These are phyloP conservation scores for Podila verticillata DNA, from an alignment of 192 early-diverging fungal genomes.

Conservation along the genomic window DNA sequence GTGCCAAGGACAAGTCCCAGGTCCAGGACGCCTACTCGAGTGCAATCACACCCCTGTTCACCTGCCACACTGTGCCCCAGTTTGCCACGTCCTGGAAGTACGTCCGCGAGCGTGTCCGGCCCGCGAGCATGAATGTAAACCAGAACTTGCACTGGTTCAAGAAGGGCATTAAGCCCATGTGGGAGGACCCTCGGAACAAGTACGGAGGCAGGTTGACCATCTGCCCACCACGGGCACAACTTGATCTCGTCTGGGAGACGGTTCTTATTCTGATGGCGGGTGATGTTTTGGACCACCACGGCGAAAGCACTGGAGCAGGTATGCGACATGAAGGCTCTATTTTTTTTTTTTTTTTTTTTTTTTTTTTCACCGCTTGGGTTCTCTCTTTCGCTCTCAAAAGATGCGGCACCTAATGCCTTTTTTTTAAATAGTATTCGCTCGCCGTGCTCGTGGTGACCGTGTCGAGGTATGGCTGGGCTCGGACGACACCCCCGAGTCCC, in stretches of 20 bases:
- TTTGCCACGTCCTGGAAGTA: constrained; percentile 59
- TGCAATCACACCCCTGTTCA: constrained; percentile 54
- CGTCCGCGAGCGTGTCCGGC: constrained; percentile 44
- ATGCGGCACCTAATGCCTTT: no score
- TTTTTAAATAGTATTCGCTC: constrained; percentile 25
- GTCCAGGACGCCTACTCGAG: constrained; percentile 55
- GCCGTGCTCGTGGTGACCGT: constrained; percentile 56
- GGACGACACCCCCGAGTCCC: constrained; percentile 31
- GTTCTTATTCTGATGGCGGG: constrained; percentile 58
- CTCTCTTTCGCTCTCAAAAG: no score
- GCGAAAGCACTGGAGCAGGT: constrained; percentile 43
- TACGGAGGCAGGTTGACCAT: constrained; percentile 68
- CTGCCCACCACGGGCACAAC: constrained; percentile 19
- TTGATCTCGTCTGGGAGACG: constrained; percentile 59
- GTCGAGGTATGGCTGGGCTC: constrained; percentile 61
- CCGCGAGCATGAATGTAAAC: constrained; percentile 60
- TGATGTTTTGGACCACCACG: constrained; percentile 43
- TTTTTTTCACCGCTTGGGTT: neutral
- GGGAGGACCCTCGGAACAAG: constrained; percentile 83
- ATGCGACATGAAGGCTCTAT: neutral
- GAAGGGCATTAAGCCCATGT: constrained; percentile 77
- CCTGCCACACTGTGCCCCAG: constrained; percentile 57
- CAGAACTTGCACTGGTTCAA: constrained; percentile 78
- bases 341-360: no score
- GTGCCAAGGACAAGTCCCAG: constrained; percentile 36